Evolutionary conservation across 164 flowering plant genomes (phyloP).

Genomic region (Magnolia officinalis): DNA sequence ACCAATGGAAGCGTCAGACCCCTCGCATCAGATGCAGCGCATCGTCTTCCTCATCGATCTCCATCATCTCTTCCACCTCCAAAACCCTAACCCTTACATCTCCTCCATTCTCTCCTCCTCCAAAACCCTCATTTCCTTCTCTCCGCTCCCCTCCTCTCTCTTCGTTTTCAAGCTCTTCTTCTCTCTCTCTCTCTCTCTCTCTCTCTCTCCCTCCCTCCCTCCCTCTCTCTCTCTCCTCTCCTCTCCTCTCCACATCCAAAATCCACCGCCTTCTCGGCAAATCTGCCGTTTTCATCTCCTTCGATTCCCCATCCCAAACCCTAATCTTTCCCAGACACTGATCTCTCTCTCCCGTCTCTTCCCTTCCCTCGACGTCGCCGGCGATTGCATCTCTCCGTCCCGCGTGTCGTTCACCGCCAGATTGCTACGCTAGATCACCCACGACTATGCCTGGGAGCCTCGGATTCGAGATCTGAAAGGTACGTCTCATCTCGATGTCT

Average conservation of each 20-base stretch:
- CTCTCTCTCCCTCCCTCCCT: too few relatives aligned
- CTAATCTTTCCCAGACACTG: too few relatives aligned
- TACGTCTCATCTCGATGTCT: constrained; percentile 18
- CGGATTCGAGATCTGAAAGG: constrained; percentile 17
- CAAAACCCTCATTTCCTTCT: constrained; percentile 46
- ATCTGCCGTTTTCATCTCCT: too few relatives aligned
- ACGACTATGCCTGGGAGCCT: constrained; percentile 75
- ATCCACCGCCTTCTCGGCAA: too few relatives aligned
- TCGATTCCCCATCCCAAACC: too few relatives aligned
- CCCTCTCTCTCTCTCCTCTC: too few relatives aligned
- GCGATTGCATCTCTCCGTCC: background rate
- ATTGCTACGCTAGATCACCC: constrained; percentile 54
- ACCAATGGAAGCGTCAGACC: too few relatives aligned
- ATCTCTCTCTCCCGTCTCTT: constrained; percentile 51
- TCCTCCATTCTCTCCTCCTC: constrained; percentile 51
- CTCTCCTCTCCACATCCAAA: too few relatives aligned
- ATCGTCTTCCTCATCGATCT: constrained; percentile 64
- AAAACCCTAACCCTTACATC: constrained; percentile 46
- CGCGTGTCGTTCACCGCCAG: constrained; percentile 33
- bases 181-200: too few relatives aligned
- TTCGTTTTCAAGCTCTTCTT: constrained; percentile 49
- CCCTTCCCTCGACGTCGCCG: constrained; percentile 43
- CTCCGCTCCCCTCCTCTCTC: constrained; percentile 60
- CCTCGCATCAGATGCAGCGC: too few relatives aligned
- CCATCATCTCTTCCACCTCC: constrained; percentile 44